Evolutionary conservation across 1,284 basidiomycete species (phyloP), one percentile per base, ranked within the genome.

Genomic region (Malassezia cuniculi): DNA sequence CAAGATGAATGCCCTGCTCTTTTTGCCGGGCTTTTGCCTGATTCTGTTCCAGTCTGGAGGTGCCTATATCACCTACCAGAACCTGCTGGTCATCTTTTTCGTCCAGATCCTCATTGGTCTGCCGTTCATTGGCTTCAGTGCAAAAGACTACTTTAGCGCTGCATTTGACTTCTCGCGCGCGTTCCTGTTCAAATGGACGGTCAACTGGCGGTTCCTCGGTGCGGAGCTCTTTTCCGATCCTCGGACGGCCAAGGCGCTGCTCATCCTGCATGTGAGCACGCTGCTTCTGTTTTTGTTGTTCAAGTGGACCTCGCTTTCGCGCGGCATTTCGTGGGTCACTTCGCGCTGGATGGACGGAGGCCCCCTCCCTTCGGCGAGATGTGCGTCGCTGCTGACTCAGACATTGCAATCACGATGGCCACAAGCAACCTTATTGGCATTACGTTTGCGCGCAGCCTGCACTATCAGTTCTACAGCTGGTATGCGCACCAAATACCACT

Each of bases 401-500:
- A 85, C 60, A 75, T 85, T 26, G 75, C 79, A 8, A 80, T 80
- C 0, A 73, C 85, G 16, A 73, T 94, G 14, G 86, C 85, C 72
- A 87, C 85, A 1, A 82, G 82, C 11, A 97, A 95, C 62, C 68
- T 97, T 34, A 80, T 94, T 47, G 90, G 90, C 16, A 81, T 97
- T 22, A 55, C 83, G 4, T 94, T 83, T 66, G 84, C 93, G 11
- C 78, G 93, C n/a, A 93, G 87, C 11, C 70, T 99, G 38, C 90
- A 99, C 68, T 97, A 95, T 68, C 90, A 99, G 58, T 99, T 99
- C 69, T 94, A 94, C 68, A 80, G 82, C 4, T 97, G 90, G 93
- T 95, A 95, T 68, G 85, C 82, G 9, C 81, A 86, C 50, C 85
- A 90, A 55, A 68, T 93, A n/a, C 85, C 87, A 0, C 78, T 90